These are phyloP conservation scores for Saturnispora saitoi DNA, from an alignment of 805 yeast genomes.

Conservation along the genomic window DNA sequence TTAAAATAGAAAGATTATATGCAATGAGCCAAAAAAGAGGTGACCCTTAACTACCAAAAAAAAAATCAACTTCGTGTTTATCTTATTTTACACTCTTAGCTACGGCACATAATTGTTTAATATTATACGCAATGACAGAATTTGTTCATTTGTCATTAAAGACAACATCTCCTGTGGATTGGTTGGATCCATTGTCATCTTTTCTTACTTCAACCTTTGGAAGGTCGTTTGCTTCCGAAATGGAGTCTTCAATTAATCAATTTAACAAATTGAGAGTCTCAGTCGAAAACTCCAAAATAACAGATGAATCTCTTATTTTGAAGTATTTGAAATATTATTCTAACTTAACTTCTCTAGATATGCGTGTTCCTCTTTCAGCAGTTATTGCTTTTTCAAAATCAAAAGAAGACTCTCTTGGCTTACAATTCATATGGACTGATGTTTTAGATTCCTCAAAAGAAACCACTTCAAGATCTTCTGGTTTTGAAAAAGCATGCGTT, in stretches of 20 bases:
- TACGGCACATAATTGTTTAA: not conserved
- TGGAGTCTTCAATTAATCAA: conserved; percentile 43
- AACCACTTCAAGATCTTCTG: conserved; percentile 56
- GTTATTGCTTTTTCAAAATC: conserved; percentile 12
- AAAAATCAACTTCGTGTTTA: not conserved
- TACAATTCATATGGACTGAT: conserved; percentile 75
- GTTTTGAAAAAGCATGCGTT: conserved; percentile 83
- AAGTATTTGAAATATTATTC: conserved; percentile 65
- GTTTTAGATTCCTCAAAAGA: conserved; percentile 40
- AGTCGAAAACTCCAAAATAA: conserved; percentile 42
- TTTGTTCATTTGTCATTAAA: conserved; percentile 29
- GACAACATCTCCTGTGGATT: conserved; percentile 51
- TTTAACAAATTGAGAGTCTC: conserved; percentile 56
- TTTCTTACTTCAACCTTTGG: conserved; percentile 62
- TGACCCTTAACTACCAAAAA: no score
- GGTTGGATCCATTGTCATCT: conserved; percentile 51
- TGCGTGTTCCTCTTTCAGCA: conserved; percentile 62
- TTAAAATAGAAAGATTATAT: no score
- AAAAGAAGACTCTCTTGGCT: conserved; percentile 19
- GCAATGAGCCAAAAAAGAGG: no score
- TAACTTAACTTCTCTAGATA: conserved; percentile 69
- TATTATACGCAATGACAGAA: conserved; percentile 13
- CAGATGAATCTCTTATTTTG: conserved; percentile 27
- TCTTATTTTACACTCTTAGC: not conserved
- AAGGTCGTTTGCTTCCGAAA: conserved; percentile 36